Percentiles rank a stretch among this genome's conserved stretches.
Conservation (phyloP, 2,329 filamentous ascomycete genomes). For the Diplodia mutila region DNA sequence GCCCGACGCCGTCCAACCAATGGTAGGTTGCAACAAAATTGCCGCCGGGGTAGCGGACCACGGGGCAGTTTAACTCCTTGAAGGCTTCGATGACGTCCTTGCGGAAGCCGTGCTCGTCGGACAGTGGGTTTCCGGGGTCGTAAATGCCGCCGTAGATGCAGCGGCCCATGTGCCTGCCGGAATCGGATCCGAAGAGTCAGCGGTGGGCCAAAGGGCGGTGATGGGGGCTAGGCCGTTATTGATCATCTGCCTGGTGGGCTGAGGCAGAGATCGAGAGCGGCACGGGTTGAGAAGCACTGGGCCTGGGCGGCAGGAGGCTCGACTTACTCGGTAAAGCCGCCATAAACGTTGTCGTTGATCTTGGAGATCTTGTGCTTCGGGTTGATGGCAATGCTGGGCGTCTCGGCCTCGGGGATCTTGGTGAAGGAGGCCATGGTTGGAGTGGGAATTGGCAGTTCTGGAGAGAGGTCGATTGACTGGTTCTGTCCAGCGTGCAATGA, state of each 20-base stretch:
- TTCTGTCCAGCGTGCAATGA: not conserved
- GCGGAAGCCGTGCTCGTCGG: conserved; percentile 75
- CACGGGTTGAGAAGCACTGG: not conserved
- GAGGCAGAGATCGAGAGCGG: not conserved
- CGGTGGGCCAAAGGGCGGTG: conserved; percentile 29
- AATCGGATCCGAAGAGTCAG: not conserved
- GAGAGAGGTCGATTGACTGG: not conserved
- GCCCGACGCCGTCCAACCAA: conserved; percentile 81
- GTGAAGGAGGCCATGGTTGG: conserved; percentile 72
- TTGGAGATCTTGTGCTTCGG: conserved; percentile 67
- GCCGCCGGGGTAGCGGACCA: conserved; percentile 79
- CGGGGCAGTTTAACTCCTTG: conserved; percentile 73
- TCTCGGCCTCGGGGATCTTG: conserved; percentile 63
- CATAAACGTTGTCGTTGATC: conserved; percentile 81
- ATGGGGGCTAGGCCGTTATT: conserved; percentile 28
- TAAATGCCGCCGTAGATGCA: conserved; percentile 89
- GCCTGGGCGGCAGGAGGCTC: not conserved
- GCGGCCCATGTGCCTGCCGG: conserved; percentile 76
- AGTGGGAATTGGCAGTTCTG: not conserved
- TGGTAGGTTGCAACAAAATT: conserved; percentile 87
- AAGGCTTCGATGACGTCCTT: conserved; percentile 77
- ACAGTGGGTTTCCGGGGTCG: conserved; percentile 73
- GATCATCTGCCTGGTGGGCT: conserved; percentile 13
- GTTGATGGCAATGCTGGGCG: conserved; percentile 68
- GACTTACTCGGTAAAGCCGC: conserved; percentile 80